phyloP scores from a whole-genome alignment of 768 basidiomycete genomes.

The Russula compacta region DNA sequence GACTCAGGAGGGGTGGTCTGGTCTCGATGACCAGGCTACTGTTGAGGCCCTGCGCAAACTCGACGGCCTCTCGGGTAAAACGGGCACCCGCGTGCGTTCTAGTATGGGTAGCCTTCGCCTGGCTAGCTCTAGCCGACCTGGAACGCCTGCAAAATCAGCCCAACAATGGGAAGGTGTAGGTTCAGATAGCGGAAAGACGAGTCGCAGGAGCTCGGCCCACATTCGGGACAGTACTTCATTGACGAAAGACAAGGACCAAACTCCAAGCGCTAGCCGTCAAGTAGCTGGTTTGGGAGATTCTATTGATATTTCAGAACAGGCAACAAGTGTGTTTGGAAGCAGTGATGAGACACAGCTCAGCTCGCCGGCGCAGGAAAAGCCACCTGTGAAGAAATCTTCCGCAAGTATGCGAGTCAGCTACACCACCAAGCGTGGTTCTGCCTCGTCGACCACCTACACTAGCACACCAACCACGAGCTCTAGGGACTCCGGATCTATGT shows the following conservation, averaged over 20 bases:
- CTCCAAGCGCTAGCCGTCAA: constrained; percentile 30
- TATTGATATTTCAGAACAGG: constrained; percentile 36
- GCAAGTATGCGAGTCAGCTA: constrained; percentile 59
- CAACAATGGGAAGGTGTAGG: constrained; percentile 72
- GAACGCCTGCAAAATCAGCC: constrained; percentile 56
- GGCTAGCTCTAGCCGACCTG: constrained; percentile 56
- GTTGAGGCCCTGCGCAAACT: constrained; percentile 87
- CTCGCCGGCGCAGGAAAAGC: constrained; percentile 47
- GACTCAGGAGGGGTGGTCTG: constrained; percentile 85
- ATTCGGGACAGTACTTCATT: constrained; percentile 33
- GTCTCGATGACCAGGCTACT: constrained; percentile 79
- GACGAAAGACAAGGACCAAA: constrained; percentile 38
- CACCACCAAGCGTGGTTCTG: constrained; percentile 80
- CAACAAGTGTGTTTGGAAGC: constrained; percentile 37
- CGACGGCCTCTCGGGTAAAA: constrained; percentile 73
- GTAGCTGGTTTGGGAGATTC: constrained; percentile 30
- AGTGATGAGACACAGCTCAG: constrained; percentile 41
- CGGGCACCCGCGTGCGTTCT: constrained; percentile 61
- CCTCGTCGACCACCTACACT: constrained; percentile 80
- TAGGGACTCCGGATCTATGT: constrained; percentile 79
- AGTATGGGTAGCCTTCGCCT: constrained; percentile 43
- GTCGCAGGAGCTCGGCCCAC: constrained; percentile 31
- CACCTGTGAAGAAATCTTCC: constrained; percentile 53
- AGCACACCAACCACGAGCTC: constrained; percentile 71
- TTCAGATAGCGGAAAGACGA: constrained; percentile 28